Percentiles rank a stretch among this genome's conserved stretches.
phyloP scores from a whole-genome alignment of 2,329 filamentous ascomycete species.

The Alternaria alternata region DNA sequence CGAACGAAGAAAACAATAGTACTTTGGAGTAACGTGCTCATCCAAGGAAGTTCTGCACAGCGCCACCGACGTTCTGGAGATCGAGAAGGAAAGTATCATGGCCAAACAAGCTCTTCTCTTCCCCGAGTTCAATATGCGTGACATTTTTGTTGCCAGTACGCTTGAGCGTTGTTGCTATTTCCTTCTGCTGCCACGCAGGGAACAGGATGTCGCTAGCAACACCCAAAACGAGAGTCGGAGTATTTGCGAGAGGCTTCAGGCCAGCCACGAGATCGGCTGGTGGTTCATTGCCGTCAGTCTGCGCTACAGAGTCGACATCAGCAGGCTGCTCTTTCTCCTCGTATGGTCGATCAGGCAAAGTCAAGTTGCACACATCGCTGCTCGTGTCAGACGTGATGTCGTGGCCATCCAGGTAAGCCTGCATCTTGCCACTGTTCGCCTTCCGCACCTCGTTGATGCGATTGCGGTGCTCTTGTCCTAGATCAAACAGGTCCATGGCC shows the following conservation, averaged over 20 bases:
- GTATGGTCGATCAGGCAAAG: slow-evolving; percentile 83
- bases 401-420: slow-evolving; percentile 52
- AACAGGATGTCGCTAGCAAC: slow-evolving; percentile 97
- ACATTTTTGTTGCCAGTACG: slow-evolving; percentile 81
- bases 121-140: slow-evolving; percentile 87
- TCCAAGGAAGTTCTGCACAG: slow-evolving; percentile 78
- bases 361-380: slow-evolving; percentile 74
- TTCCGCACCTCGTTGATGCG: slow-evolving; percentile 69
- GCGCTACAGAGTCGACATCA: slow-evolving; percentile 30
- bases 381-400: slow-evolving; percentile 30
- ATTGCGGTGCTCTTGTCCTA: slow-evolving; percentile 75
- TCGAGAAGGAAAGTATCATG: slow-evolving; percentile 97
- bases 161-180: slow-evolving; percentile 85
- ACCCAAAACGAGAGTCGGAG: slow-evolving; percentile 86
- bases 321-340: slow-evolving; percentile 74
- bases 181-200: slow-evolving; percentile 96
- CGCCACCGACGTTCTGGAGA: slow-evolving; percentile 88
- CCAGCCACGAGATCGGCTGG: slow-evolving; percentile 83
- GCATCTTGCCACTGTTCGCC: slow-evolving; percentile 66
- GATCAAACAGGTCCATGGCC: slow-evolving; percentile 97
- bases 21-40: slow-evolving; percentile 45
- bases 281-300: slow-evolving; percentile 60
- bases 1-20: background rate
- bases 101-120: slow-evolving; percentile 93
- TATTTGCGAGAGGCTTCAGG: slow-evolving; percentile 74